These are phyloP conservation scores for Aspergillus fischeri DNA, from an alignment of 2,329 filamentous ascomycete species.

Conservation along the genomic window DNA sequence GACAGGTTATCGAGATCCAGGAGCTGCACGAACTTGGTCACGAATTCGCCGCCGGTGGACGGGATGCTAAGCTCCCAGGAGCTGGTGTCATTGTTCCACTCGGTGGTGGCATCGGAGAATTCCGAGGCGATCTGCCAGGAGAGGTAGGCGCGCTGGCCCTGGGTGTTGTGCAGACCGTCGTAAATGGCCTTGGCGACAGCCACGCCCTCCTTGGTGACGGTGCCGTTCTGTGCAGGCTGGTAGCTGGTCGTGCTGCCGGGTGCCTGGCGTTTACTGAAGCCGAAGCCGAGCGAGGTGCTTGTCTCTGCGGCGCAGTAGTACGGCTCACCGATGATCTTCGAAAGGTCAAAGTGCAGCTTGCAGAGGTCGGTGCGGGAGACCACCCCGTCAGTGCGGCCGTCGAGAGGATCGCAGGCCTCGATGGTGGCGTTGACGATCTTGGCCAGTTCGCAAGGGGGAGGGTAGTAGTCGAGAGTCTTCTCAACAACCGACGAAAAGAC, in stretches of 20 bases:
- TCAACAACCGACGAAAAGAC: conserved; percentile 38
- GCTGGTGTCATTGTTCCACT: conserved; percentile 22
- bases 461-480: conserved; percentile 40
- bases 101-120: conserved; percentile 21
- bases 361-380: conserved; percentile 49
- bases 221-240: conserved; percentile 29
- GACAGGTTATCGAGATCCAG: conserved; percentile 37
- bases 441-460: conserved; percentile 33
- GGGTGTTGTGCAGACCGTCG: conserved; percentile 39
- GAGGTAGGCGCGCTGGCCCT: conserved; percentile 41
- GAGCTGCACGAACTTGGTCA: conserved; percentile 28
- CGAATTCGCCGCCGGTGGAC: conserved; percentile 38
- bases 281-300: conserved; percentile 24
- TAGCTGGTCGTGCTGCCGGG: conserved; percentile 16
- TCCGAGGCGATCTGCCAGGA: conserved; percentile 24
- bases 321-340: conserved; percentile 43
- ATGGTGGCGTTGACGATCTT: conserved; percentile 51
- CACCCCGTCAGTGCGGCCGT: conserved; percentile 53
- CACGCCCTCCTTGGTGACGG: conserved; percentile 24
- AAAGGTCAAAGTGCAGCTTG: conserved; percentile 45
- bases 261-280: conserved; percentile 24
- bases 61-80: conserved; percentile 29
- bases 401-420: conserved; percentile 51
- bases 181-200: conserved; percentile 33
- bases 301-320: conserved; percentile 42